phyloP scores from a whole-genome alignment of 139 green algal genomes.

The Bryopsis sp. region DNA sequence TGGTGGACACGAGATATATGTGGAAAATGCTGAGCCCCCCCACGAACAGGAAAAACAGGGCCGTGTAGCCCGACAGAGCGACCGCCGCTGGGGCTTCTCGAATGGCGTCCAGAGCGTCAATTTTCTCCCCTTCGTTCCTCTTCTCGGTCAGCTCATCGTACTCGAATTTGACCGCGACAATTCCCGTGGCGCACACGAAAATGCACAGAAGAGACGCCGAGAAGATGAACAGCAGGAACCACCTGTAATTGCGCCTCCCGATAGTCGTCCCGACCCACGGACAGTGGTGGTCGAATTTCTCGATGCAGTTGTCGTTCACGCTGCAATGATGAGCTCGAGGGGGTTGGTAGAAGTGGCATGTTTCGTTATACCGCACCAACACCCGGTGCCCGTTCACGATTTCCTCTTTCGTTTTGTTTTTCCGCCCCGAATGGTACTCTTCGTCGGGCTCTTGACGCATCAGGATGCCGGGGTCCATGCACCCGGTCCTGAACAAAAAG shows the following conservation, averaged over 20 bases:
- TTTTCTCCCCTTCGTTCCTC: slow-evolving; percentile 14
- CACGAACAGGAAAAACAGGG: slow-evolving; percentile 86
- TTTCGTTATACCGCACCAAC: slow-evolving; percentile 69
- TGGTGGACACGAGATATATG: slow-evolving; percentile 75
- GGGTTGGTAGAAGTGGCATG: slow-evolving; percentile 84
- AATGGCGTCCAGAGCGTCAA: slow-evolving; percentile 21
- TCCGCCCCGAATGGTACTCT: slow-evolving; percentile 47
- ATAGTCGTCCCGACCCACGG: slow-evolving; percentile 94
- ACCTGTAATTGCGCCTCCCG: slow-evolving; percentile 89
- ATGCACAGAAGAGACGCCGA: slow-evolving; percentile 70
- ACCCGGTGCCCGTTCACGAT: slow-evolving; percentile 59
- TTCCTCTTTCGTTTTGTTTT: slow-evolving; percentile 36
- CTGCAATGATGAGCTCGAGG: slow-evolving; percentile 89
- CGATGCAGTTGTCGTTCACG: slow-evolving; percentile 96
- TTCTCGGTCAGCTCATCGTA: slow-evolving; percentile 35
- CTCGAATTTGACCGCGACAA: slow-evolving; percentile 50
- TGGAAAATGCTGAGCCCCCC: slow-evolving; percentile 87
- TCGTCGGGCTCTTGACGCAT: slow-evolving; percentile 63
- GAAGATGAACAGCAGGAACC: slow-evolving; percentile 91
- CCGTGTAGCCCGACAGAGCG: slow-evolving; percentile 56
- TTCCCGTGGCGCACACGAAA: slow-evolving; percentile 62
- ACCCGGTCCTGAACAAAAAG: slow-evolving; percentile 65
- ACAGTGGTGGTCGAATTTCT: slow-evolving; percentile 98
- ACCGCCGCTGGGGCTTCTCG: slow-evolving; percentile 22
- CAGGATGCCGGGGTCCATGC: slow-evolving; percentile 84